These are phyloP conservation scores for Sporothrix mexicana DNA, from an alignment of 2,329 filamentous ascomycete species.

Conservation along the genomic window DNA sequence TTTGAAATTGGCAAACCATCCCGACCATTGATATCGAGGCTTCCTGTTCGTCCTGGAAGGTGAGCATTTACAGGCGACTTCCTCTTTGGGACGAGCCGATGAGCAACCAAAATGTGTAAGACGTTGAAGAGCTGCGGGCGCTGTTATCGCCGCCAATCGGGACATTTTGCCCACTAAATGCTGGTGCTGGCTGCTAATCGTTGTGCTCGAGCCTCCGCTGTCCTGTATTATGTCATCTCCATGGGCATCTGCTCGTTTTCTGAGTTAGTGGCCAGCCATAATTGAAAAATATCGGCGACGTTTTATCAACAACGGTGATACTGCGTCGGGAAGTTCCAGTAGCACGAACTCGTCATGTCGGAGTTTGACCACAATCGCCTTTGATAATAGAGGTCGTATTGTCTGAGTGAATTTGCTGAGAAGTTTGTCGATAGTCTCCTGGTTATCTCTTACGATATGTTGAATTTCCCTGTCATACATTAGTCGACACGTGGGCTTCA, in stretches of 20 bases:
- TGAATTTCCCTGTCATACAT: too few relatives aligned
- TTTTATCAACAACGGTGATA: background rate
- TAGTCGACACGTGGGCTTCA: too few relatives aligned
- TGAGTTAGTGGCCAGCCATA: background rate
- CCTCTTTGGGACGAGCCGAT: conserved; percentile 6
- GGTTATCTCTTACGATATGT: too few relatives aligned
- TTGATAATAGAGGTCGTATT: background rate
- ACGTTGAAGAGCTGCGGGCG: background rate
- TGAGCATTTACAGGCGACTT: conserved; percentile 19
- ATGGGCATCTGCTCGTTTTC: too few relatives aligned
- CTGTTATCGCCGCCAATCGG: background rate
- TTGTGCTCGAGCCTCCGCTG: too few relatives aligned
- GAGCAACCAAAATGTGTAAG: background rate
- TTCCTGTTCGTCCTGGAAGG: too few relatives aligned
- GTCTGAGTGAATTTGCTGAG: too few relatives aligned
- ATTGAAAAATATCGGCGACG: background rate
- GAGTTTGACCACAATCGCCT: background rate
- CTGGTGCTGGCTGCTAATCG: too few relatives aligned
- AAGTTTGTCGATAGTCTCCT: too few relatives aligned
- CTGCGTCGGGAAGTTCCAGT: background rate
- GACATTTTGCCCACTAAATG: conserved; percentile 1
- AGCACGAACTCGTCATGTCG: background rate
- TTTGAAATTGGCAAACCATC: too few relatives aligned
- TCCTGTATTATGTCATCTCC: too few relatives aligned
- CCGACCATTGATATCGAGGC: too few relatives aligned